Conservation (phyloP, 768 basidiomycete species). For the Lepiota brunneoincarnata region DNA sequence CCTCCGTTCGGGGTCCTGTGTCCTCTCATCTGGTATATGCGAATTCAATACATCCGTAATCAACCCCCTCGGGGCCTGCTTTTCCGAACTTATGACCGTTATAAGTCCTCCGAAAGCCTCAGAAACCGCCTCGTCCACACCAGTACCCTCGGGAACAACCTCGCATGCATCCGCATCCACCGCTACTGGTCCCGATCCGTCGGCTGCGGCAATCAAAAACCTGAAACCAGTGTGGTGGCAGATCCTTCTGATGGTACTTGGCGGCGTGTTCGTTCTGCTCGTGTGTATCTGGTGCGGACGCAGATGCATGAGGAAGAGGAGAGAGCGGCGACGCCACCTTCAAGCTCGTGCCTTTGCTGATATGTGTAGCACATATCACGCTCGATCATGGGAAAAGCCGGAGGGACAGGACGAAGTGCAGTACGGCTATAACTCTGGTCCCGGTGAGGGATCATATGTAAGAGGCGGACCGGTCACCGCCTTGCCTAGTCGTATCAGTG, state of each 20-base stretch:
- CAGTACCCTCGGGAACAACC: slow-evolving; percentile 46
- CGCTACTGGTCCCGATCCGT: slow-evolving; percentile 51
- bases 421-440: background rate
- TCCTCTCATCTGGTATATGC: slow-evolving; percentile 30
- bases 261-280: slow-evolving; percentile 78
- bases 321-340: slow-evolving; percentile 38
- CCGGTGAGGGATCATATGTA: slow-evolving; percentile 42
- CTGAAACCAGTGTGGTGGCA: slow-evolving; percentile 76
- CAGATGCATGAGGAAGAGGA: slow-evolving; percentile 63
- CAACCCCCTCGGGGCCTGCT: slow-evolving; percentile 74
- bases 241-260: slow-evolving; percentile 80
- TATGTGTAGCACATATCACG: too few relatives aligned
- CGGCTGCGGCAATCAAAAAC: slow-evolving; percentile 37
- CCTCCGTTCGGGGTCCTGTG: slow-evolving; percentile 64
- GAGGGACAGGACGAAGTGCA: too few relatives aligned
- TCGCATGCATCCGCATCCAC: slow-evolving; percentile 56
- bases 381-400: too few relatives aligned
- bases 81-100: slow-evolving; percentile 66
- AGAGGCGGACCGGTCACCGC: slow-evolving; percentile 30
- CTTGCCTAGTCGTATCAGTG: slow-evolving; percentile 26
- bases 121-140: too few relatives aligned
- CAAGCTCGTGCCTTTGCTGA: slow-evolving; percentile 9
- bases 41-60: slow-evolving; percentile 60
- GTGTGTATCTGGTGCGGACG: slow-evolving; percentile 68
- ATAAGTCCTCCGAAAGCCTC: slow-evolving; percentile 41